Conservation (phyloP, 2,329 filamentous ascomycete genomes). For the Emergomyces pasteurianus region DNA sequence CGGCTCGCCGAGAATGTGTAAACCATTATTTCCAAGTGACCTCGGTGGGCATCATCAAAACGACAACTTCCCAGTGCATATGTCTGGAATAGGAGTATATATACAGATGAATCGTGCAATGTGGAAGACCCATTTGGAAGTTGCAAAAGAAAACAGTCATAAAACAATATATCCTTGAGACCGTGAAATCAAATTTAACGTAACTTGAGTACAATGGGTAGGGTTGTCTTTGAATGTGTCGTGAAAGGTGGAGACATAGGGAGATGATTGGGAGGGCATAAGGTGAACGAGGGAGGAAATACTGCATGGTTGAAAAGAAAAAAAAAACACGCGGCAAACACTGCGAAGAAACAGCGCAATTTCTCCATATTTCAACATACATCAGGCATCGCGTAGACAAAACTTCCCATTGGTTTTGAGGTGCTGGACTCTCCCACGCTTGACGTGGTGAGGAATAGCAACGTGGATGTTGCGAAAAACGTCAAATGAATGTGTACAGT, state of each 20-base stretch:
- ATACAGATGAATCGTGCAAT: neutral
- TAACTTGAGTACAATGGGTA: neutral
- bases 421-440: constrained; percentile 31
- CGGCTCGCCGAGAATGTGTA: neutral
- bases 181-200: neutral
- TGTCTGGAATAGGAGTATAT: neutral
- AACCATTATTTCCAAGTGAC: neutral
- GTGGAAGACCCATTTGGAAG: neutral
- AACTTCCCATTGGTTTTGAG: constrained; percentile 60
- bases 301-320: neutral
- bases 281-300: neutral
- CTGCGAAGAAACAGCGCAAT: neutral
- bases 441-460: constrained; percentile 47
- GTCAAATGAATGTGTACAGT: constrained; percentile 49
- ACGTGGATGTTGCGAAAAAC: constrained; percentile 38
- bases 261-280: neutral
- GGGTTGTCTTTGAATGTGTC: neutral
- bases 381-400: constrained; percentile 88
- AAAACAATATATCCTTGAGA: neutral
- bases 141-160: neutral
- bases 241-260: neutral
- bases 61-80: neutral
- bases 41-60: neutral
- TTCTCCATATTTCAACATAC: constrained; percentile 38
- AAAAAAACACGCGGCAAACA: too few relatives aligned